Conservation (phyloP, 2,329 filamentous ascomycete species). For the Aspergillus ochraceus region DNA sequence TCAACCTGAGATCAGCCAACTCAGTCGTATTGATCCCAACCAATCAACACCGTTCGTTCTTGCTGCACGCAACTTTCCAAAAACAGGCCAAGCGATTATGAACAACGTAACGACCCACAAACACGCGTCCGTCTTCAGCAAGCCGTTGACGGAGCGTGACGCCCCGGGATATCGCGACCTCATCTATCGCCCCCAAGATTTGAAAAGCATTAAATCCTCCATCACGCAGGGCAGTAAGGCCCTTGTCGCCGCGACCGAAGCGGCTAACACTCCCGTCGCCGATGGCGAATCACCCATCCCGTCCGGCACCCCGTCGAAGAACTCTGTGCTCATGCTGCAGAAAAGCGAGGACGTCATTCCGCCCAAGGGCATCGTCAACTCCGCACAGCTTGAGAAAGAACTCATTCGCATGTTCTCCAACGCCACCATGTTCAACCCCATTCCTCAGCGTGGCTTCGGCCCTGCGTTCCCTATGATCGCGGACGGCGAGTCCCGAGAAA, state of each 20-base stretch:
- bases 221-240: slow-evolving; percentile 55
- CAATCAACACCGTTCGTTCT: slow-evolving; percentile 39
- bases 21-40: slow-evolving; percentile 28
- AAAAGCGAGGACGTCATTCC: slow-evolving; percentile 76
- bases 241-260: slow-evolving; percentile 48
- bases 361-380: slow-evolving; percentile 89
- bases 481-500: slow-evolving; percentile 38
- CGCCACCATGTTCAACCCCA: slow-evolving; percentile 96
- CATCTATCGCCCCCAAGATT: slow-evolving; percentile 72
- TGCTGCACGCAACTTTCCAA: slow-evolving; percentile 53
- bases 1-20: slow-evolving; percentile 27
- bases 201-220: slow-evolving; percentile 74
- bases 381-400: slow-evolving; percentile 86
- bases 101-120: slow-evolving; percentile 77
- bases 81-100: slow-evolving; percentile 70
- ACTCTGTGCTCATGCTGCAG: slow-evolving; percentile 43
- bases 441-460: slow-evolving; percentile 70
- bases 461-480: slow-evolving; percentile 56
- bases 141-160: slow-evolving; percentile 70
- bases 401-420: slow-evolving; percentile 97
- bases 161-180: slow-evolving; percentile 74
- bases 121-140: slow-evolving; percentile 76
- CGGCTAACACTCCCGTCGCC: slow-evolving; percentile 66
- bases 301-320: slow-evolving; percentile 38
- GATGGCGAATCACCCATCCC: slow-evolving; percentile 54